phyloP scores from a whole-genome alignment of 371 early-diverging fungal genomes.

The Mucor piriformis region DNA sequence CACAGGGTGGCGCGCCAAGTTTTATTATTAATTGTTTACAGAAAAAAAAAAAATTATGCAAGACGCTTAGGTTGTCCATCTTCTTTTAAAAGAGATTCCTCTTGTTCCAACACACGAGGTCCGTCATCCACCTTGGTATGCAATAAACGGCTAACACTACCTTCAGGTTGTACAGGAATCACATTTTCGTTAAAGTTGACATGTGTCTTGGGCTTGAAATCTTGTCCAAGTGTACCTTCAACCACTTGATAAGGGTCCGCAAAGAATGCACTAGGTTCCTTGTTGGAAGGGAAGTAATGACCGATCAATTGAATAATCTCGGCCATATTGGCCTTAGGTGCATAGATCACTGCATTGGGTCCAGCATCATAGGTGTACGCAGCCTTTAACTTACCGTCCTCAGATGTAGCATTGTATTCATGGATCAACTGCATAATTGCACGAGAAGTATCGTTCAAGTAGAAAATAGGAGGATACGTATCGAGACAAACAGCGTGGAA shows the following conservation, averaged over 20 bases:
- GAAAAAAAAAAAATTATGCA: conserved; percentile 16
- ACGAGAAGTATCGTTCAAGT: conserved; percentile 93
- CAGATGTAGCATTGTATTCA: conserved; percentile 78
- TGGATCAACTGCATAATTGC: conserved; percentile 85
- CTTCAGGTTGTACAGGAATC: conserved; percentile 68
- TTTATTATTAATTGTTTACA: neutral
- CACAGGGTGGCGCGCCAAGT: no score
- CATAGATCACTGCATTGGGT: conserved; percentile 97
- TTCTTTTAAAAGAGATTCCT: conserved; percentile 63
- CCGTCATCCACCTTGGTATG: conserved; percentile 93
- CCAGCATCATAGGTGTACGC: conserved; percentile 98
- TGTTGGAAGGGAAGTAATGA: conserved; percentile 79
- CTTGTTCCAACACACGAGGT: conserved; percentile 73
- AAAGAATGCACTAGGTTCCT: conserved; percentile 55
- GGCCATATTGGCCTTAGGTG: conserved; percentile 75
- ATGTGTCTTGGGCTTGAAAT: conserved; percentile 51
- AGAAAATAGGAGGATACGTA: conserved; percentile 94
- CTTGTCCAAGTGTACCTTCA: conserved; percentile 33
- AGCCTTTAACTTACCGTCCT: conserved; percentile 65
- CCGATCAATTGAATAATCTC: conserved; percentile 84
- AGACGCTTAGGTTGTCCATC: conserved; percentile 58
- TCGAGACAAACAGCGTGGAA: conserved; percentile 97
- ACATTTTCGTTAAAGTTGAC: conserved; percentile 55
- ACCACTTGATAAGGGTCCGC: conserved; percentile 64
- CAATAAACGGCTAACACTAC: conserved; percentile 84